Evolutionary conservation across 768 basidiomycete species (phyloP), one percentile per base, ranked within the genome.

Genomic region (Tylopilus cervinicoccineus): DNA sequence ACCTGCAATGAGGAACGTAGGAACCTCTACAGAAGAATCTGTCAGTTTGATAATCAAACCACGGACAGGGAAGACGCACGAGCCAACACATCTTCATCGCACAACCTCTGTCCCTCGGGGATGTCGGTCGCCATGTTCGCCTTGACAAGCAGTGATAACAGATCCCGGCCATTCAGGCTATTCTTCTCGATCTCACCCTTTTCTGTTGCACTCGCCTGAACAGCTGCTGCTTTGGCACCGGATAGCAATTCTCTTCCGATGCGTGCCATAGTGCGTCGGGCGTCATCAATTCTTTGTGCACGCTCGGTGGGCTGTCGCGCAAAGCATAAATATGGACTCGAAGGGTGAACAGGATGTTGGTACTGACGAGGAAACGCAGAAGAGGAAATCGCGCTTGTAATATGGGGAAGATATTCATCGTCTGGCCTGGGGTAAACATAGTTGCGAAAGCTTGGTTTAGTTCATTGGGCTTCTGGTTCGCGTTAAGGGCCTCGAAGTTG

Each of bases 161-260:
- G 60, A 64, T 85, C 83, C 17, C 78, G 73, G 14, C 69, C 68
- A 2, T 51, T 49, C 17, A 69, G 47, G 12, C 44, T 57, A 14
- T 61, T 59, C 55, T 69, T 63, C 65, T 70, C 59, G 20, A 70
- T 66, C 24, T 62, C 59, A 6, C 53, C 45, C 17, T 58, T 53
- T 34, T 61, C 52, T 26, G 47, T 56, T 8, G 54, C 57, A 16
- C 16, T 26, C 5, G 51, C 44, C 19, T 37, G 52, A 6, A 56
- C 52, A 7, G 38, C 38, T 4, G 31, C 31, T 4, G 31, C 31
- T 29, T 52, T 52, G 4, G 51, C 47, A 19, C 7, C 16, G 6
- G 32, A 73, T 32, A 82, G 51, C n/a, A 84, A 65, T 28, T 77
- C 61, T 12, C 61, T 61, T 3, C 79, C 83, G 44, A 85, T 77